These are phyloP conservation scores for Plasmodium sp. DNA, from an alignment of 169 alveolate species.

Conservation along the genomic window DNA sequence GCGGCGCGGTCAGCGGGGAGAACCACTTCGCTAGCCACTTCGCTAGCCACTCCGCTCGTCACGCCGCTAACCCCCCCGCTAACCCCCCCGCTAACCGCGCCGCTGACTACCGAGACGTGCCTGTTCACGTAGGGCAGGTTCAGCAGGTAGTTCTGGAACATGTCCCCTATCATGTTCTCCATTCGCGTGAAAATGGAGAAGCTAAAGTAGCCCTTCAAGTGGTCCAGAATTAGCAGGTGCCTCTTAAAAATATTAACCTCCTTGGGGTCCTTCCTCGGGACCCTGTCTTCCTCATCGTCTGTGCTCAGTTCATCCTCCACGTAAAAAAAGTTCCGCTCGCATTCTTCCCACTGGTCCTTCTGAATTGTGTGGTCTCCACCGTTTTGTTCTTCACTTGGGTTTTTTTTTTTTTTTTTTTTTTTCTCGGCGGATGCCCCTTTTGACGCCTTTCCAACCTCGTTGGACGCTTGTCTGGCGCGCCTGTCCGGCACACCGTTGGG, in stretches of 20 bases:
- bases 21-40: too few species aligned
- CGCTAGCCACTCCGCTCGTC: too few species aligned
- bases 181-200: slow-evolving; percentile 27
- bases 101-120: neutral
- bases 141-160: slow-evolving; percentile 39
- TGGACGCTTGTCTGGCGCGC: neutral
- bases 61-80: too few species aligned
- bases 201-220: slow-evolving; percentile 9
- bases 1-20: too few species aligned
- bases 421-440: neutral
- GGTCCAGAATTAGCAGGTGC: slow-evolving; percentile 38
- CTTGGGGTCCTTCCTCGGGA: neutral
- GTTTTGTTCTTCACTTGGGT: neutral
- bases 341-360: neutral
- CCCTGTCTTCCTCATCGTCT: slow-evolving; percentile 54
- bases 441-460: neutral
- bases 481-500: neutral
- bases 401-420: neutral
- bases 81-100: too few species aligned
- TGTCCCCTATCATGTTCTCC: slow-evolving; percentile 39
- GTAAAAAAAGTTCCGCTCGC: slow-evolving; percentile 15
- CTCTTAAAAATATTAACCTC: slow-evolving; percentile 48
- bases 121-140: slow-evolving; percentile 17
- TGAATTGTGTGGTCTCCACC: neutral
- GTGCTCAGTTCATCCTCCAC: slow-evolving; percentile 21